Evolutionary conservation across 1,139 yeast species (phyloP), one percentile per base, ranked within the genome.

Genomic region (Candida sojae): DNA sequence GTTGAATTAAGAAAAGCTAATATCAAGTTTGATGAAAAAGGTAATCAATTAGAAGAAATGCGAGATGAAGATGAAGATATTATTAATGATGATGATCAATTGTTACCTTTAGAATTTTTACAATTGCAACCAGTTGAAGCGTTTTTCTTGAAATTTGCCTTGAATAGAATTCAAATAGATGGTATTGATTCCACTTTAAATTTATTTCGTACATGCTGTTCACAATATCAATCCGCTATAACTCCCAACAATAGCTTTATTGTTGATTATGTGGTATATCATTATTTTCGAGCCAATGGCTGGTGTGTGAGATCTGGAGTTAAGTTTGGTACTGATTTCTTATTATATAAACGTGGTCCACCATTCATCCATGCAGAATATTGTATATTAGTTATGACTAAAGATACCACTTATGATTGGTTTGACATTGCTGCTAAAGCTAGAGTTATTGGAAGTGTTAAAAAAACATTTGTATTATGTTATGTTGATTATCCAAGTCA

Each of bases 241-340:
- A 39, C 44, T 6, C 67, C 77, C 0, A 67, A 68, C 43, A 73
- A 73, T 52, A 51, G 56, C 17, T 82, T 84, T 57, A 62, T 83
- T 3, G 48, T 78, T 2, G 75, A 80, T 41, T 93, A 88, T 60
- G 84, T 83, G 5, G 93, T 81, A 0, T 93, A 92, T 60, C 96
- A 91, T 61, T 92, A 91, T 62, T 92, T 84, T 66, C 76, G 96
- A 46, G 83, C 97, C 0, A 76, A 83, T 32, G 98, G 98, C 0
- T 93, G 98, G 98, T 92, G 98, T 72, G 96, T 86, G 2, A 76
- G 96, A 51, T 82, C 92, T 0, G 99, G 98, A 0, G 81, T 92
- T 49, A 93, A 93, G 63, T 93, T 93, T 66, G 97, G 97, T 1
- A 80, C 89, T 23, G 96, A 92, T 57, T 85, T 75, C 65, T 70